These are phyloP conservation scores for Alectoria sarmentosa DNA, from an alignment of 495 filamentous ascomycete genomes.

Conservation along the genomic window DNA sequence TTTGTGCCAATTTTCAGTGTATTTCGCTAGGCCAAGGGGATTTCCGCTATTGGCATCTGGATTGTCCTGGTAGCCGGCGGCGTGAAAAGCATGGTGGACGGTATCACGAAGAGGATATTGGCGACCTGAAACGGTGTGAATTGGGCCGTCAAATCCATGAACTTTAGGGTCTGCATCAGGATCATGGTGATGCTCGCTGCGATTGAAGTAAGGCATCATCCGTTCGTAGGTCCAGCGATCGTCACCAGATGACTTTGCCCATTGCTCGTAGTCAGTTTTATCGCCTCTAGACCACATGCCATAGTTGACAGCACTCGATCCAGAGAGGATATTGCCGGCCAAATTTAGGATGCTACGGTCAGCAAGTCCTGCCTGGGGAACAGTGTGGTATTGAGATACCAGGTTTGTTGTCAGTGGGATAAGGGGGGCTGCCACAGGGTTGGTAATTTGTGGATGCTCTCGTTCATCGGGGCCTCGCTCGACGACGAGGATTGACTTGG, in stretches of 20 bases:
- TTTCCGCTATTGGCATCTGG: conserved; percentile 7
- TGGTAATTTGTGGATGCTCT: conserved; percentile 21
- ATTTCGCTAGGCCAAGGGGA: conserved; percentile 6
- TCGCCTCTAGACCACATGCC: conserved; percentile 33
- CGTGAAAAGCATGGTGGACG: conserved; percentile 3
- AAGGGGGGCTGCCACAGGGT: conserved; percentile 17
- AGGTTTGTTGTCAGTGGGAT: conserved; percentile 30
- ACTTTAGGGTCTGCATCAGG: conserved; percentile 18
- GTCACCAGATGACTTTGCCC: conserved; percentile 33
- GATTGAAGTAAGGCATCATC: conserved; percentile 30
- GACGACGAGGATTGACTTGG: conserved; percentile 25
- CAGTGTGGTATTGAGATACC: conserved; percentile 33
- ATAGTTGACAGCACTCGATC: conserved; percentile 26
- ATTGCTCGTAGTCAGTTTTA: conserved; percentile 34
- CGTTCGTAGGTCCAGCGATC: conserved; percentile 33
- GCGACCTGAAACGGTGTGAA: conserved; percentile 25
- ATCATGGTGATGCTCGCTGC: conserved; percentile 22
- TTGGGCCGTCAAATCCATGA: conserved; percentile 30
- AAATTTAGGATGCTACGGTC: conserved; percentile 24
- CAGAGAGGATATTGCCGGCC: conserved; percentile 35
- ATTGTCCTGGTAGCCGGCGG: conserved; percentile 4
- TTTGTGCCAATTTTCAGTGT: conserved; percentile 10
- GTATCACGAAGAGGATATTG: conserved; percentile 27
- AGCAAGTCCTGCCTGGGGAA: conserved; percentile 28
- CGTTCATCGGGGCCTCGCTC: conserved; percentile 30